Percentiles rank a stretch among this genome's conserved stretches.
Conservation (phyloP, 2,329 filamentous ascomycete genomes). For the Fusarium mexicanum region DNA sequence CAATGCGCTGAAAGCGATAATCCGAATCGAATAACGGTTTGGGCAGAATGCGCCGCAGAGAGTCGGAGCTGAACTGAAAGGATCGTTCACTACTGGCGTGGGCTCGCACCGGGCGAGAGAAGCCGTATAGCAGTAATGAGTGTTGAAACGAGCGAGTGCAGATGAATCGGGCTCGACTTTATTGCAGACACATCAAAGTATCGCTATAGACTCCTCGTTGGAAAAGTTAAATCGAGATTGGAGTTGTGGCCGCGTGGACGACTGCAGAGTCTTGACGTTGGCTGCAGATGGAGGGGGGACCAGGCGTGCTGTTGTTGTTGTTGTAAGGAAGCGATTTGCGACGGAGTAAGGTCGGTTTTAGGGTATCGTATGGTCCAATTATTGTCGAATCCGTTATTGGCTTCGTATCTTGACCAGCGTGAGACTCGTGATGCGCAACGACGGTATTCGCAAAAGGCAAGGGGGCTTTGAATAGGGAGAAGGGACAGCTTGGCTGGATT, state of each 20-base stretch:
- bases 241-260: conserved; percentile 11
- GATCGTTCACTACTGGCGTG: conserved; percentile 24
- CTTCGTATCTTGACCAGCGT: conserved; percentile 23
- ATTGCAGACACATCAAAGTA: conserved; percentile 39
- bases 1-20: conserved; percentile 24
- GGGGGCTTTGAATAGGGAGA: conserved; percentile 22
- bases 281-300: conserved; percentile 1
- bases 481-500: conserved; percentile 44
- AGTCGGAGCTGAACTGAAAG: conserved; percentile 4
- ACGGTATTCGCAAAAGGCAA: conserved; percentile 26
- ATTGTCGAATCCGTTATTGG: conserved; percentile 22
- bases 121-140: conserved; percentile 28
- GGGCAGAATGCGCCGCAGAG: conserved; percentile 18
- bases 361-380: conserved; percentile 24
- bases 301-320: neutral
- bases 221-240: neutral
- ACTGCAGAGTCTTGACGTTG: conserved; percentile 2
- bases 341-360: conserved; percentile 22
- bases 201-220: neutral
- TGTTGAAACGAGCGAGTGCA: conserved; percentile 5
- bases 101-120: conserved; percentile 42
- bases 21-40: neutral
- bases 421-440: conserved; percentile 35
- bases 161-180: conserved; percentile 1
- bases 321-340: conserved; percentile 19